phyloP scores from a whole-genome alignment of 139 green algal genomes.

The Desmodesmus armatus region DNA sequence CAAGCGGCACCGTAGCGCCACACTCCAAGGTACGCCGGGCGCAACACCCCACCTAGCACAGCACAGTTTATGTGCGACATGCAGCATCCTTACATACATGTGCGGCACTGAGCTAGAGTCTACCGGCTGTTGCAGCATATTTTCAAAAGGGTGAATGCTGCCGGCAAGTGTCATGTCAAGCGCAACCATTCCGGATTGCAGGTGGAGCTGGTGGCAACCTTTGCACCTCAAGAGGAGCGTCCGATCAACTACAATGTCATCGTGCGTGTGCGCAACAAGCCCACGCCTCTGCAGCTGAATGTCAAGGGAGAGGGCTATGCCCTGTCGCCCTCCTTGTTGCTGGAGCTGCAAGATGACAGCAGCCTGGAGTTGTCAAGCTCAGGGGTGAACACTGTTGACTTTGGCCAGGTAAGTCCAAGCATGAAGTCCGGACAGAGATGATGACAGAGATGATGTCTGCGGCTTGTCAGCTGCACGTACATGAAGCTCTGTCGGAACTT shows the following conservation, averaged over 20 bases:
- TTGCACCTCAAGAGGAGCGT: slow-evolving; percentile 55
- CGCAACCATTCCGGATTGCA: not conserved
- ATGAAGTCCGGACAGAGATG: too few relatives aligned
- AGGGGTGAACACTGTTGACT: slow-evolving; percentile 74
- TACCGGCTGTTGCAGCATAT: not conserved
- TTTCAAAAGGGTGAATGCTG: not conserved
- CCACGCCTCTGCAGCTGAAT: slow-evolving; percentile 76
- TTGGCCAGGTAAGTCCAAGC: slow-evolving; percentile 81
- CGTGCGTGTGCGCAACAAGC: slow-evolving; percentile 76
- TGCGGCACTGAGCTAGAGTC: not conserved
- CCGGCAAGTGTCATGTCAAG: not conserved
- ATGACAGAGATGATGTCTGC: too few relatives aligned
- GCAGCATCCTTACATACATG: not conserved
- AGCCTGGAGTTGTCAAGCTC: slow-evolving; percentile 58
- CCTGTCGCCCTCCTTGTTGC: slow-evolving; percentile 71
- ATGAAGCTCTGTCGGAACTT: not conserved
- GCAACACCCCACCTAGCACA: not conserved
- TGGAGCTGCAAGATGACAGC: slow-evolving; percentile 68
- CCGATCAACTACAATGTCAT: slow-evolving; percentile 83
- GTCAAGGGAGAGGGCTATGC: slow-evolving; percentile 86
- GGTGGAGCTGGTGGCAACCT: slow-evolving; percentile 34
- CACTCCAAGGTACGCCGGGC: slow-evolving; percentile 48
- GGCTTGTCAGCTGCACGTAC: too few relatives aligned
- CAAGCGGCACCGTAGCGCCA: slow-evolving; percentile 66
- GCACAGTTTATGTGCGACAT: not conserved